phyloP scores from a whole-genome alignment of 345 rosid species.

The Syzygium grande region DNA sequence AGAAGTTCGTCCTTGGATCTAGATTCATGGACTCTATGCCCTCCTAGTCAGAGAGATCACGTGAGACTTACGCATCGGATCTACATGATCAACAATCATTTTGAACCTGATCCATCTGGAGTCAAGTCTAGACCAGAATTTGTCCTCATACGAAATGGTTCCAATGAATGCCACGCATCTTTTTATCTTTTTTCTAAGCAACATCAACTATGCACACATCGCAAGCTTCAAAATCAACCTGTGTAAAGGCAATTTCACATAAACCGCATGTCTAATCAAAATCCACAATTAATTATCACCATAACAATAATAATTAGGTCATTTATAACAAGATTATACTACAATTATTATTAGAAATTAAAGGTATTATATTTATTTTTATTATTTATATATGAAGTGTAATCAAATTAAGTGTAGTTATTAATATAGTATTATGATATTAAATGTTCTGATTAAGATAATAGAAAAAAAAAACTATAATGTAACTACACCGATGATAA shows the following conservation, averaged over 20 bases:
- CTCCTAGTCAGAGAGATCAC: too few relatives aligned
- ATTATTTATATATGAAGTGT: background rate
- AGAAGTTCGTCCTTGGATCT: too few relatives aligned
- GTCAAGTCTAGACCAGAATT: rapidly evolving
- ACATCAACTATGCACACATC: background rate
- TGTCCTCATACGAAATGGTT: background rate
- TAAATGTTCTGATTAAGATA: background rate
- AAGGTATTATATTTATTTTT: background rate
- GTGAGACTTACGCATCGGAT: background rate
- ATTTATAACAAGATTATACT: background rate
- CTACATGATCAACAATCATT: background rate
- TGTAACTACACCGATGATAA: background rate
- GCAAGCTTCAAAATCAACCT: background rate
- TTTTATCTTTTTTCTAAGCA: background rate
- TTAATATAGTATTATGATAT: background rate
- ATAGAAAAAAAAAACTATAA: background rate
- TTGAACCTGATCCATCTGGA: rapidly evolving
- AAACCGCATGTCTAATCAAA: background rate
- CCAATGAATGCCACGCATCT: rapidly evolving
- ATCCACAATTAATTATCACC: background rate
- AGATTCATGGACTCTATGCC: too few relatives aligned
- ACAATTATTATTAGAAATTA: background rate
- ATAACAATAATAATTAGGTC: background rate
- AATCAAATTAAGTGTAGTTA: background rate
- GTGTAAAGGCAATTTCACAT: background rate